Evolutionary conservation across 805 yeast species (phyloP).

Genomic region (Suhomyces sp.): DNA sequence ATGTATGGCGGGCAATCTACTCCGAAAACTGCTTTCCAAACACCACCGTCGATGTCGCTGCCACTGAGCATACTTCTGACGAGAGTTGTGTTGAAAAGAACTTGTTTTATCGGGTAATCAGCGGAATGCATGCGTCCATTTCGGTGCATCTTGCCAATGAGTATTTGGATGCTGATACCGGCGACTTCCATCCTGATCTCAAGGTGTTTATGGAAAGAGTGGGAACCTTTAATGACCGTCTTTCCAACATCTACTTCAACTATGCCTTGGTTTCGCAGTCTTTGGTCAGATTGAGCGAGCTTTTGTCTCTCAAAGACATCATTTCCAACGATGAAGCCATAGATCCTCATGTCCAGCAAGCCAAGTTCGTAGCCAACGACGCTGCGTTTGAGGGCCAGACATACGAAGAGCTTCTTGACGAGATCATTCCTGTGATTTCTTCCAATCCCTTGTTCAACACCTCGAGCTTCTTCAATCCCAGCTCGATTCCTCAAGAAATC

Average conservation of each 20-base stretch:
- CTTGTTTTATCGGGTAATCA: constrained; percentile 78
- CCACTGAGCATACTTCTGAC: constrained; percentile 30
- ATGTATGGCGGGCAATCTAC: constrained; percentile 91
- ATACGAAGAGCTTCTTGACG: constrained; percentile 28
- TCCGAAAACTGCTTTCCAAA: constrained; percentile 83
- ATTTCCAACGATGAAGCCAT: constrained; percentile 21
- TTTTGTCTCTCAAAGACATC: constrained; percentile 26
- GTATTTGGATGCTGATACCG: constrained; percentile 57
- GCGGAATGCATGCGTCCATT: constrained; percentile 95
- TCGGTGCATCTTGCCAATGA: constrained; percentile 91
- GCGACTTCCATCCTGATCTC: constrained; percentile 80
- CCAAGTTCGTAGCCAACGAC: constrained; percentile 49
- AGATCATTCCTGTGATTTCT: constrained; percentile 39
- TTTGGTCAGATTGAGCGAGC: constrained; percentile 52
- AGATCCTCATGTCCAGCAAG: constrained; percentile 14
- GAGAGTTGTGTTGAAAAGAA: constrained; percentile 73
- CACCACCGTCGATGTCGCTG: constrained; percentile 6
- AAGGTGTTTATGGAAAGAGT: constrained; percentile 83
- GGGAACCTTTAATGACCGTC: constrained; percentile 84
- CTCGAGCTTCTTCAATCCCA: constrained; percentile 44
- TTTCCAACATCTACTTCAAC: constrained; percentile 87
- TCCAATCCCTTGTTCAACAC: constrained; percentile 44
- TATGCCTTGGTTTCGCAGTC: constrained; percentile 86
- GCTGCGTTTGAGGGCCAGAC: constrained; percentile 26
- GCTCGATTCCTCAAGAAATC: constrained; percentile 46